Conservation (phyloP, 2,329 filamentous ascomycete genomes). For the Hypoxylon sp. region DNA sequence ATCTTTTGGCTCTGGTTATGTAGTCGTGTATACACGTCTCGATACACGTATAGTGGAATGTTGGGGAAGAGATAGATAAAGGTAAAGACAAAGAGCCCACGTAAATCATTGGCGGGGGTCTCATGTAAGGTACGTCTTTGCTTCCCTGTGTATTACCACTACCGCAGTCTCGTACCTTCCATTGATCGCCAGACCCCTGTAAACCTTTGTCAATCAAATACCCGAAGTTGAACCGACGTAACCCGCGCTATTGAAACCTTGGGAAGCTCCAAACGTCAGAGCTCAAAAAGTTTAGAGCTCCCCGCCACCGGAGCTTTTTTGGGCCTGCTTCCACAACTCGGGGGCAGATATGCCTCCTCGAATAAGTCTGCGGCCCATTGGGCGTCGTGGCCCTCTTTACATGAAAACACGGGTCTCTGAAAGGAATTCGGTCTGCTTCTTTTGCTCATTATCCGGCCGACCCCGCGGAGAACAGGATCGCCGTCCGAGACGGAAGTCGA, state of each 20-base stretch:
- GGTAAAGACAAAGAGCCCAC: neutral
- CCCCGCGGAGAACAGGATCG: constrained; percentile 34
- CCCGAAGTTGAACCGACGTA: constrained; percentile 39
- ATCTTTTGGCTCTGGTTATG: neutral
- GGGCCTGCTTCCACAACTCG: constrained; percentile 15
- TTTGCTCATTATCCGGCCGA: constrained; percentile 51
- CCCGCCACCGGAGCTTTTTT: constrained; percentile 34
- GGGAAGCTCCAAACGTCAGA: constrained; percentile 25
- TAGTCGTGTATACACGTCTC: neutral
- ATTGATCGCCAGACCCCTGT: constrained; percentile 8
- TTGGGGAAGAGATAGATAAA: constrained; percentile 2
- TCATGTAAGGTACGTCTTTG: neutral
- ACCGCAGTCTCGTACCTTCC: constrained; percentile 19
- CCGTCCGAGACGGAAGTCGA: constrained; percentile 45
- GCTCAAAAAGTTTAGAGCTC: constrained; percentile 22
- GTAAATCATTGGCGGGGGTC: constrained; percentile 36
- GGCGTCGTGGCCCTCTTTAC: constrained; percentile 41
- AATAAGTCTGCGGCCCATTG: constrained; percentile 51
- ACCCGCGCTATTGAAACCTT: constrained; percentile 24
- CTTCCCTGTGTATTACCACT: neutral
- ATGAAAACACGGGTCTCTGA: constrained; percentile 23
- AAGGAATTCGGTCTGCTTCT: constrained; percentile 51
- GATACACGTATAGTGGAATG: neutral
- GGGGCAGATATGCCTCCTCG: constrained; percentile 52
- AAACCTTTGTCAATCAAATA: constrained; percentile 6